Evolutionary conservation across 78 protist species (phyloP).

Genomic region (Pigoraptor vietnamica): DNA sequence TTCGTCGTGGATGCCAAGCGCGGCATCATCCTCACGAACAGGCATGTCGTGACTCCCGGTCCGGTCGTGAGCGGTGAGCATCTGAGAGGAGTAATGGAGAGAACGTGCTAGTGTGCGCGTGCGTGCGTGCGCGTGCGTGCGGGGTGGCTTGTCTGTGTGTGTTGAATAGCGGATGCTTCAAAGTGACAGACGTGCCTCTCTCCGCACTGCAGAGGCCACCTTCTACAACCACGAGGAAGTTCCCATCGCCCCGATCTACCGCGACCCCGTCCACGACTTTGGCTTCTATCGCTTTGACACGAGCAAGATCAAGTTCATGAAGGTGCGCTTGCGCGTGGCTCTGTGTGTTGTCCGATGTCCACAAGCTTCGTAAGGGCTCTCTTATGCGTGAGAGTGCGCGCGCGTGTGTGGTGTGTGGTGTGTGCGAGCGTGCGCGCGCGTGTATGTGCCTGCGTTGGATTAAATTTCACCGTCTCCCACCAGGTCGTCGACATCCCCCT

Average conservation of each 20-base stretch:
- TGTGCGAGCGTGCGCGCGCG: too few species aligned
- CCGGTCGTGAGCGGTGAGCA: constrained; percentile 11
- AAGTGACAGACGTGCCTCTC: too few species aligned
- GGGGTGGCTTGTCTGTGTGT: too few species aligned
- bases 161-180: too few species aligned
- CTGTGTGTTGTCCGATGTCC: neutral
- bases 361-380: too few species aligned
- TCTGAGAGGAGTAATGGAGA: neutral
- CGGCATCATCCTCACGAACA: constrained; percentile 41
- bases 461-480: too few species aligned
- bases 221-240: constrained; percentile 38
- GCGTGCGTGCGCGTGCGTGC: too few species aligned
- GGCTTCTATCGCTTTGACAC: constrained; percentile 38
- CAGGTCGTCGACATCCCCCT: constrained; percentile 22
- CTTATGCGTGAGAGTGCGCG: too few species aligned
- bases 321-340: neutral
- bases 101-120: neutral
- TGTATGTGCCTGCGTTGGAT: too few species aligned
- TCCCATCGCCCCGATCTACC: constrained; percentile 14
- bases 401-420: too few species aligned
- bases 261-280: constrained; percentile 45
- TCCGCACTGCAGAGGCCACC: constrained; percentile 1
- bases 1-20: constrained; percentile 36
- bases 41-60: constrained; percentile 14
- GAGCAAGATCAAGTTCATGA: constrained; percentile 22